Base-by-base conservation (phyloP, 2,329 filamentous ascomycete species). In the Trichoderma hamatum region DNA sequence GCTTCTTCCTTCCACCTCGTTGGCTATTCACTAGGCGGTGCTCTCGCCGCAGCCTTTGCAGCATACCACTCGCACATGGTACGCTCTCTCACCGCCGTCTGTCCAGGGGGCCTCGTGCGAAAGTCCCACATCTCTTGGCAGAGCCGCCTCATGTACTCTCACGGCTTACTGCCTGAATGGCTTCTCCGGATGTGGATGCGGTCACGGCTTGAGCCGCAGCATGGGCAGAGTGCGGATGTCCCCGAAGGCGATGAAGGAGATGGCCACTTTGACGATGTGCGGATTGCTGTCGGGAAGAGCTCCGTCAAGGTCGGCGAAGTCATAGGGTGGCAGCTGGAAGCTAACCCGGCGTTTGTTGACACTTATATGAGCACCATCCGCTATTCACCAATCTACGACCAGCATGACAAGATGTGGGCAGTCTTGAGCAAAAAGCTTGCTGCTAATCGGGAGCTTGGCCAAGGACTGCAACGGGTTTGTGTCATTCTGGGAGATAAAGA, bases 11-110 rank as follows among this genome's bases (percentile, higher is more conserved):
- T 96, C 78, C 87, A 89, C 70, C 80, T 96, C 6, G 80, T 94
- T 3, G 93, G 93, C 2, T 96, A 96, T 78, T 94, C 91, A 0
- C 84, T 97, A 0, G 93, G 93, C 56, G 93, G 93, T 43, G 91
- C 90, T 16, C 86, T 96, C 51, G 85, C 87, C 1, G 89, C 88
- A 11, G 84, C 88, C 24, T 95, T 96, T 75, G 86, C 91, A 1
- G 84, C 86, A 1, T 88, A 88, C 75, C 92, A 93, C 74, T 88
- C 91, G 0, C 79, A 86, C 46, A 81, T 91, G 51, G 80, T 95
- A 14, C 83, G 84, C 7, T 88, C 86, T 5, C 80, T 94, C 19
- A 83, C 89, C 5, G 84, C 94, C 21, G 79, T 95, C 49, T 90
- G 90, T 0, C 89, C 90, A 0, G 83, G 87, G 3, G 92, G 92